These are phyloP conservation scores for Colletotrichum viniferum DNA, from an alignment of 2,329 filamentous ascomycete genomes.

Conservation along the genomic window DNA sequence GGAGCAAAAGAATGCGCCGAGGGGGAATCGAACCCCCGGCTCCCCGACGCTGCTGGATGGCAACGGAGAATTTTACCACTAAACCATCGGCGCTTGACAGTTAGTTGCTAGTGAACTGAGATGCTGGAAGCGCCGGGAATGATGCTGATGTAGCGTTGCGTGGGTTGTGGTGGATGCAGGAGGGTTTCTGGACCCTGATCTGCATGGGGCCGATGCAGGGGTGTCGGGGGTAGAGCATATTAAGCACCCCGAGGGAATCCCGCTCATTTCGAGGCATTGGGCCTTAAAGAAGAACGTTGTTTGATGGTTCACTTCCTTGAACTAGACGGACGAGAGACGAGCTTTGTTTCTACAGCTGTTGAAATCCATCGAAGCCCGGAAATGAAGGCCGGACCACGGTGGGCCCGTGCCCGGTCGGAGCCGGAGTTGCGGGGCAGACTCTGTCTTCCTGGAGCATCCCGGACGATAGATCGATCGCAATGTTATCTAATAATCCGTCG, in stretches of 20 bases:
- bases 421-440: too few species aligned
- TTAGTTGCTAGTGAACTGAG: background rate
- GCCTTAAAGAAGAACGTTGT: too few species aligned
- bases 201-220: background rate
- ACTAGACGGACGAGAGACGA: too few species aligned
- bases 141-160: background rate
- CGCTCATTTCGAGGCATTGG: too few species aligned
- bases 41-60: conserved; percentile 5
- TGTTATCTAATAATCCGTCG: background rate
- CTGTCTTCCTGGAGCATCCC: too few species aligned
- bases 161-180: background rate
- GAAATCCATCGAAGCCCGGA: too few species aligned
- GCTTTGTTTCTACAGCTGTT: too few species aligned
- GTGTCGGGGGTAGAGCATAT: background rate
- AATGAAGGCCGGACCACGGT: too few species aligned
- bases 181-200: background rate
- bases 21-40: conserved; percentile 5
- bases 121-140: rapidly evolving
- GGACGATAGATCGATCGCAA: too few species aligned
- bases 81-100: conserved; percentile 2
- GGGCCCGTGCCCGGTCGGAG: too few species aligned
- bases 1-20: background rate
- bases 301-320: too few species aligned
- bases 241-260: background rate
- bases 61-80: conserved; percentile 14